These are phyloP conservation scores for Giardia muris DNA, from an alignment of 208 protist genomes.

Conservation along the genomic window DNA sequence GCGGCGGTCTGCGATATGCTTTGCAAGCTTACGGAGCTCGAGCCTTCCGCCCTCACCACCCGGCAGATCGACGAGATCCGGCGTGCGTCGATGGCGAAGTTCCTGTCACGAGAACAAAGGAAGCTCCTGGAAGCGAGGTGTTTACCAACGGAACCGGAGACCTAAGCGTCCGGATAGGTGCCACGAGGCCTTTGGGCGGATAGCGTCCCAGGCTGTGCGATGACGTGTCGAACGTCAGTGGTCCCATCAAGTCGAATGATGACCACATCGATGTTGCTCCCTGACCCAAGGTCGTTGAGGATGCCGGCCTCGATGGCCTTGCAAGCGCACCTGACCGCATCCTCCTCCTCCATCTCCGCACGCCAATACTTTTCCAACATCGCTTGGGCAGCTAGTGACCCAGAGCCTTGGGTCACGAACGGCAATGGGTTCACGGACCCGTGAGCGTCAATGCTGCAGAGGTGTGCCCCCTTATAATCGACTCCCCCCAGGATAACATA, in stretches of 20 bases:
- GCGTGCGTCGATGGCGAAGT: no score
- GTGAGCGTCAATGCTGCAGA: constrained; percentile 89
- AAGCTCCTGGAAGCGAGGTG: no score
- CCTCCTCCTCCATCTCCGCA: constrained; percentile 65
- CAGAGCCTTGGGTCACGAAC: constrained; percentile 96
- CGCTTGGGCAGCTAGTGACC: constrained; percentile 89
- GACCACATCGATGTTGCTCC: constrained; percentile 92
- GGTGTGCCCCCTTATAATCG: constrained; percentile 77
- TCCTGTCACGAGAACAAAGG: no score
- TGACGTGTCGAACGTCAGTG: background rate
- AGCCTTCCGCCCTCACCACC: no score
- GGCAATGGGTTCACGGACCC: constrained; percentile 83
- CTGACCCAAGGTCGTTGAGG: constrained; percentile 97
- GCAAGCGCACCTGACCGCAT: constrained; percentile 82
- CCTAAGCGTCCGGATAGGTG: no score
- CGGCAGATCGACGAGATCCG: no score
- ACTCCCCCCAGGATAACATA: constrained; percentile 94
- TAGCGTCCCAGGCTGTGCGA: background rate
- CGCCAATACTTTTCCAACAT: constrained; percentile 79
- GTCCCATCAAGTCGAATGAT: constrained; percentile 59
- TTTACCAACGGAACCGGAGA: no score
- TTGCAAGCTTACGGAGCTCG: no score
- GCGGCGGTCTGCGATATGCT: no score
- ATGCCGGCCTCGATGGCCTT: constrained; percentile 91
- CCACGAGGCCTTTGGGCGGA: background rate